phyloP scores from a whole-genome alignment of 1,284 basidiomycete genomes.

The Amylostereum areolatum region DNA sequence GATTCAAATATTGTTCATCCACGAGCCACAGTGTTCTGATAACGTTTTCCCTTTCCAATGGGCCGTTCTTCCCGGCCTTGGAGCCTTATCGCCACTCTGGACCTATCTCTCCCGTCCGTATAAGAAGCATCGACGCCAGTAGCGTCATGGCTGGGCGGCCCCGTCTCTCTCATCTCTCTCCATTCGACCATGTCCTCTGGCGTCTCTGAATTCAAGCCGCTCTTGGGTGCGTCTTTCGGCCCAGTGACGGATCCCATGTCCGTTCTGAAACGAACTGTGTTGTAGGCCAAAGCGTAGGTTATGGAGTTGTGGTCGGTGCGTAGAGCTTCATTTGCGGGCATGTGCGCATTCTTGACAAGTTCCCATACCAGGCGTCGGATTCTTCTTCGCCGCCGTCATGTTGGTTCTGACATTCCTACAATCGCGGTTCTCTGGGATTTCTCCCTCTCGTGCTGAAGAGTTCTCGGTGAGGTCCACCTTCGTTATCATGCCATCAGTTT shows the following conservation, averaged over 20 bases:
- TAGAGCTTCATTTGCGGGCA: not conserved
- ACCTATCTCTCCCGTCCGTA: no score
- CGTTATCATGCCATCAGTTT: not conserved
- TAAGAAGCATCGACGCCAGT: no score
- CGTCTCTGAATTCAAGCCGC: constrained; percentile 21
- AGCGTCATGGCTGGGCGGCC: not conserved
- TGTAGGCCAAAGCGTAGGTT: constrained; percentile 39
- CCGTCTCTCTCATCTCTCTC: not conserved
- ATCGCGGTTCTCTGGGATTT: constrained; percentile 41
- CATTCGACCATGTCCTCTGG: not conserved
- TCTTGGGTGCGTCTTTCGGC: constrained; percentile 18
- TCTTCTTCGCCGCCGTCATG: constrained; percentile 45
- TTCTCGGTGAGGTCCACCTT: constrained; percentile 34
- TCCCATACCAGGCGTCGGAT: constrained; percentile 35
- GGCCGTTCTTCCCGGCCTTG: no score
- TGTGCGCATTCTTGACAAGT: constrained; percentile 1
- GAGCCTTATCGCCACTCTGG: no score
- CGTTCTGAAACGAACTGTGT: not conserved
- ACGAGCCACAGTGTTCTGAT: no score
- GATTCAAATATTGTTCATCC: no score
- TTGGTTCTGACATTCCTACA: constrained; percentile 37
- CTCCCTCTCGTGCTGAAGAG: constrained; percentile 46
- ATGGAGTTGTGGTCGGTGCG: constrained; percentile 43
- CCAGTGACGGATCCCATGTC: not conserved
- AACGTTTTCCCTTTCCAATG: no score